These are phyloP conservation scores for Hypholoma fasciculare DNA, from an alignment of 768 basidiomycete genomes.

Conservation along the genomic window DNA sequence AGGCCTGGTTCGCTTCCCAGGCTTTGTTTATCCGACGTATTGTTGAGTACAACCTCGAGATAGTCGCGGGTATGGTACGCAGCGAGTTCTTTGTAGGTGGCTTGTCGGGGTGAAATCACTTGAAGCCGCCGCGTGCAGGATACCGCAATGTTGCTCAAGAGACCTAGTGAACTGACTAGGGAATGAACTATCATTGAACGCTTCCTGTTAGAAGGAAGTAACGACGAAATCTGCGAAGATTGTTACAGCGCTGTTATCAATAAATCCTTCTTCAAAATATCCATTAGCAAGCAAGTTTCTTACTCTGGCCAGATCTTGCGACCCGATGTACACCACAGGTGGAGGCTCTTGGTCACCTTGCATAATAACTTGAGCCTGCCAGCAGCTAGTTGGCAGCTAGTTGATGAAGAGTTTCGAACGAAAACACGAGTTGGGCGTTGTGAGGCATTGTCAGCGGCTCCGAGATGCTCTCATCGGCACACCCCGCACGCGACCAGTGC, in stretches of 20 bases:
- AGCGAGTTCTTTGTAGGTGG: slow-evolving; percentile 55
- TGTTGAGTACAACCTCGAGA: slow-evolving; percentile 56
- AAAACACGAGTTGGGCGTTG: too few relatives aligned
- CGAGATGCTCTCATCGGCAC: too few relatives aligned
- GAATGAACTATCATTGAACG: slow-evolving; percentile 69
- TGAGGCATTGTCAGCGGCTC: too few relatives aligned
- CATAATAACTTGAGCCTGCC: background rate
- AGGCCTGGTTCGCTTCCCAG: slow-evolving; percentile 1
- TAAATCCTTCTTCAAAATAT: background rate
- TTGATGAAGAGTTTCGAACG: too few relatives aligned
- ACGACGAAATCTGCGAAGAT: slow-evolving; percentile 35
- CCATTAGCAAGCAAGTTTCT: background rate
- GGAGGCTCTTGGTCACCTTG: background rate
- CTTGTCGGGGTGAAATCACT: slow-evolving; percentile 54
- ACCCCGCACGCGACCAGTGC: too few relatives aligned
- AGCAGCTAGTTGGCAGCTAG: background rate
- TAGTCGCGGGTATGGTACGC: slow-evolving; percentile 75
- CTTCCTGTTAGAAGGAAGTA: slow-evolving; percentile 69
- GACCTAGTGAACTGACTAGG: slow-evolving; percentile 51
- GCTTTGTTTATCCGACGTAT: slow-evolving; percentile 16
- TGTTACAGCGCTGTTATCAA: background rate
- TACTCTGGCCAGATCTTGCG: slow-evolving; percentile 25
- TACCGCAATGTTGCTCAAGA: slow-evolving; percentile 36
- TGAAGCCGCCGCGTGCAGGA: slow-evolving; percentile 29
- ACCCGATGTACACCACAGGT: slow-evolving; percentile 21